Base-by-base conservation (phyloP, 257 asterid genomes). In the Solanum pinnatisectum region DNA sequence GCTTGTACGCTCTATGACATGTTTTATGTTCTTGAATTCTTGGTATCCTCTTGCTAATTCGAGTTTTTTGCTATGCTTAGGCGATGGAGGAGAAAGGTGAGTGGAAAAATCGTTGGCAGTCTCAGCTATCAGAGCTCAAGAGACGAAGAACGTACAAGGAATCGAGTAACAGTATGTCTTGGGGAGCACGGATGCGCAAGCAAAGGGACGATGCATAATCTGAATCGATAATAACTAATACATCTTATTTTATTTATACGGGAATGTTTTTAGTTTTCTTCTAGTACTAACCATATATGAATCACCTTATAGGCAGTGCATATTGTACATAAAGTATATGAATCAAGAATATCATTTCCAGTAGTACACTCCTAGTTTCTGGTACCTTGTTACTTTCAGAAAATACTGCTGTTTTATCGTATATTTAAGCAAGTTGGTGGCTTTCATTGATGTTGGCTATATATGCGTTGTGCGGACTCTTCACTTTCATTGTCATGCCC, bases 61-160 rank as follows among this genome's bases (percentile, higher is more conserved):
- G 32, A 7, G 33, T 7, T 74, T 32, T 84, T 32, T 63, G 13
- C 86, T 44, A 30, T 82, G 86, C 32, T 84, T 95, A 96, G 98
- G 89, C 91, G 85, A 88, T 88, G 89, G 98, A 88, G 49, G 95
- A 92, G 71, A 92, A 90, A 86, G 76, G 85, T 5, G 95, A 92
- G 87, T 96, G 99, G 99, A 95, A 92, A 89, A 88, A 70, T 89
- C 93, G 92, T 12, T 95, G 99, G 98, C 95, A 94, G 92, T 88
- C 92, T 73, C 99, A 95, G 87, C 88, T 96, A 56, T 93, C 98
- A 16, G 98, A 89, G 88, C 93, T 96, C 18, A 93, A 94, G 91
- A 90, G 88, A 89, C 91, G 95, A 92, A 94, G 98, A 71, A 67
- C 23, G 91, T 79, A 90, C 42, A 95, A 92, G 91, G 93, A 94